Conservation (phyloP, 2,329 filamentous ascomycete species). For the Escovopsis sp. region DNA sequence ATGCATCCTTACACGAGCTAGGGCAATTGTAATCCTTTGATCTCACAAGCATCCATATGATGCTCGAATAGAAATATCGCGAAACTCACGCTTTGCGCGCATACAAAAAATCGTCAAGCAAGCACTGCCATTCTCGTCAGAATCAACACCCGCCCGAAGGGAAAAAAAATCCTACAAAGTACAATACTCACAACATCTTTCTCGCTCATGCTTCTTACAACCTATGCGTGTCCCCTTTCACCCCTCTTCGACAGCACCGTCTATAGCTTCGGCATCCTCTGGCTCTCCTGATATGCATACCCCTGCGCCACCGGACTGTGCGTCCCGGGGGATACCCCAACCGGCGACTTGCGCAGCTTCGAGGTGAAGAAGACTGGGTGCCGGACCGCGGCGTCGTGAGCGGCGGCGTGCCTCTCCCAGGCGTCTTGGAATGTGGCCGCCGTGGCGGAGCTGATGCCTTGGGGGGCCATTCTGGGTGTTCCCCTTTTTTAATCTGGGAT, state of each 20-base stretch:
- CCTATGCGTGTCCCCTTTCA: neutral
- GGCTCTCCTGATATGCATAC: conserved; percentile 41
- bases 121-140: too few relatives aligned
- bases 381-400: conserved; percentile 41
- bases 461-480: neutral
- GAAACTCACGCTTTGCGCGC: too few relatives aligned
- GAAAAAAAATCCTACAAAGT: too few relatives aligned
- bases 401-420: conserved; percentile 13
- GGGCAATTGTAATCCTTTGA: neutral
- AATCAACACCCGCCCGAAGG: too few relatives aligned
- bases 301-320: conserved; percentile 42
- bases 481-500: neutral
- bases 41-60: too few relatives aligned
- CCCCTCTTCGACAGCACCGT: too few relatives aligned
- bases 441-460: conserved; percentile 1
- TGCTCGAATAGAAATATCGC: too few relatives aligned
- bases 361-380: conserved; percentile 69
- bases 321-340: conserved; percentile 12
- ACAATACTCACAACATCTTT: too few relatives aligned
- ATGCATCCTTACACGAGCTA: too few relatives aligned
- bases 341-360: conserved; percentile 40
- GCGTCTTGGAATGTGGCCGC: conserved; percentile 10
- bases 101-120: too few relatives aligned
- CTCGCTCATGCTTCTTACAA: too few relatives aligned
- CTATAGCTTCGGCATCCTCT: conserved; percentile 7